phyloP scores from a whole-genome alignment of 31 red algal genomes.

The Endocladia muricata region DNA sequence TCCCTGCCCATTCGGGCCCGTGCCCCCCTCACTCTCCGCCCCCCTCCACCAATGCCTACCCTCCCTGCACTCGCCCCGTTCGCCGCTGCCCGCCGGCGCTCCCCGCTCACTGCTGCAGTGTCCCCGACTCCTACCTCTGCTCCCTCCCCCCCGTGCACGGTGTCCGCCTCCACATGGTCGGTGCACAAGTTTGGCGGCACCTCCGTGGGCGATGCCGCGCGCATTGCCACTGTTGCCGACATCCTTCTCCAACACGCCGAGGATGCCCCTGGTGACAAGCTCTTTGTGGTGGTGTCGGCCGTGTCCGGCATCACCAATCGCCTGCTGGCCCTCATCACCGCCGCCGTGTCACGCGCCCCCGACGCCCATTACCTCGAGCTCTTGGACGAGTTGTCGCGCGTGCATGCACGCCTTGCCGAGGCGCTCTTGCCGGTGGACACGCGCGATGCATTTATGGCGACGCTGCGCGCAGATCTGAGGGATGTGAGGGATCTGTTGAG shows the following conservation, averaged over 20 bases:
- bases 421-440: conserved; percentile 56
- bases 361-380: conserved; percentile 83
- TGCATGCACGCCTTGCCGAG: conserved; percentile 61
- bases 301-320: conserved; percentile 81
- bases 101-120: not conserved
- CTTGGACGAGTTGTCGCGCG: conserved; percentile 66
- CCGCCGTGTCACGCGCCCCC: conserved; percentile 50
- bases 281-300: conserved; percentile 89
- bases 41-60: too few relatives aligned
- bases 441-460: conserved; percentile 67
- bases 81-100: conserved; percentile 13
- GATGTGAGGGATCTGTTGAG: conserved; percentile 85
- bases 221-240: conserved; percentile 54
- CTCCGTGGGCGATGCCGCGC: conserved; percentile 57
- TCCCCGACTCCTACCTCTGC: not conserved
- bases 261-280: not conserved
- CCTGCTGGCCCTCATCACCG: conserved; percentile 32
- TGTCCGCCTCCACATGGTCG: conserved; percentile 25
- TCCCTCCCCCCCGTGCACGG: not conserved
- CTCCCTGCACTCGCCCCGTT: too few relatives aligned
- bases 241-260: conserved; percentile 47
- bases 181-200: conserved; percentile 97
- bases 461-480: conserved; percentile 58
- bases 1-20: too few relatives aligned
- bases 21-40: too few relatives aligned